Base-by-base conservation (phyloP, 2,329 filamentous ascomycete genomes). In the Phaeosphaeria sp. region DNA sequence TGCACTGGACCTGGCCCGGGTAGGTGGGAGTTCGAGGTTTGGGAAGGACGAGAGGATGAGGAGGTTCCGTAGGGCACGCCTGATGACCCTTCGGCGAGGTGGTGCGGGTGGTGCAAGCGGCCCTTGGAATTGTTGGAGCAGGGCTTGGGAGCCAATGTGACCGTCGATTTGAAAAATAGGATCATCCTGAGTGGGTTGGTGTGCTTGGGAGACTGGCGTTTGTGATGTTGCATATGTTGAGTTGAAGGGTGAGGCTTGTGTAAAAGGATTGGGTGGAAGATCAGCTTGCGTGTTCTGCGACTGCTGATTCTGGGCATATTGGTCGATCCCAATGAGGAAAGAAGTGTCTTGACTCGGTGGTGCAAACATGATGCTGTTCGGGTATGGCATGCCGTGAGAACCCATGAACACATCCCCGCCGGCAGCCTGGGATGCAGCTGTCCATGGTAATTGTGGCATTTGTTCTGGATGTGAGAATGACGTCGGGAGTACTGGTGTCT, bases 61-160 rank as follows among this genome's bases (percentile, higher is more conserved):
- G 10, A 88, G 79, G 52, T 85, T 85, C 27, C 86, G 82, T 18
- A 84, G 83, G 10, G 83, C 83, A 27, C 85, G 75, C 67, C 81
- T 82, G 60, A 82, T 79, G 15, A 79, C 67, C 54, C 71, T 75
- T 36, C 65, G 67, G 11, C 67, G 66, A 1, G 66, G 56, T 4
- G 66, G 72, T 6, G 59, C 18, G 30, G 65, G 56, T 6, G 58
- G 20, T 30, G 54, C 18, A 20, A 27, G 44, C 17, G 63, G 67
- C 11, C 56, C 69, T 54, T 71, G 72, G 42, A 67, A 66, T 42
- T 67, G 65, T 9, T 67, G 52, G 30, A 71, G 64, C 10, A 72
- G 64, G 23, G 59, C 55, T 52, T 69, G 64, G 1, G 68, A 47
- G 13, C 64, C 60, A n/a, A 65, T 61, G 20, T 64, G 51, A 46